phyloP scores from a whole-genome alignment of 176 grass and related monocot genomes.

The Oryza australiensis region DNA sequence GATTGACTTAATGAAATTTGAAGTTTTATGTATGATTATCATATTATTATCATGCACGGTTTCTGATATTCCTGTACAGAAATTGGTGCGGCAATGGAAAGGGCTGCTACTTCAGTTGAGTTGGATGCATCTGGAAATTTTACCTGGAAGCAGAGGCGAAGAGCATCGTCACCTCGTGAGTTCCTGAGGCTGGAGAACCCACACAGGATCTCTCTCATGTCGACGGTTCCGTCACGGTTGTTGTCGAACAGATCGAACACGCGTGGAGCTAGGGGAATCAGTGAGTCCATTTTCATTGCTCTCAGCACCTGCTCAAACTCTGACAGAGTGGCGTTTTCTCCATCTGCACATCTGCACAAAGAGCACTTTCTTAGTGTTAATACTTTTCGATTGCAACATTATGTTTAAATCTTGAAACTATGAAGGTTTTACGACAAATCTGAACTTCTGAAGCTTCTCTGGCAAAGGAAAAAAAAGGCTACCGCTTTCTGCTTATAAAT shows the following conservation, averaged over 20 bases:
- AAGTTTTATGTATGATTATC: neutral
- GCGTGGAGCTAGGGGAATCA: constrained; percentile 59
- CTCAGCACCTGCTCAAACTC: constrained; percentile 76
- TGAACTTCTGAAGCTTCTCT: neutral
- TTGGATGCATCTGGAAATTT: neutral
- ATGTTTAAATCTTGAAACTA: neutral
- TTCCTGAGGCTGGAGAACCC: constrained; percentile 70
- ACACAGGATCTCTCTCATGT: constrained; percentile 80
- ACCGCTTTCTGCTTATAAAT: neutral
- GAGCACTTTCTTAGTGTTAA: neutral
- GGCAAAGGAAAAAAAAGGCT: neutral
- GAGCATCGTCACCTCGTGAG: constrained; percentile 56
- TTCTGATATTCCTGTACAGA: neutral
- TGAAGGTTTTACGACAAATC: neutral
- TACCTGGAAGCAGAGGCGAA: constrained; percentile 72
- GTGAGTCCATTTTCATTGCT: constrained; percentile 60
- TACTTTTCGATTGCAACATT: neutral
- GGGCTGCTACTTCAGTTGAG: neutral
- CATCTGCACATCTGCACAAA: constrained; percentile 64
- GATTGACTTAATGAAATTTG: neutral
- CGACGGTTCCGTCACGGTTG: constrained; percentile 69
- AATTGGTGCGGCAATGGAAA: neutral
- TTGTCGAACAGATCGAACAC: constrained; percentile 77
- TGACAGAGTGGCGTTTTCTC: constrained; percentile 58
- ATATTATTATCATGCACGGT: neutral